Conservation (phyloP, 345 rosid species). For the Eucalyptus guilfoylei region DNA sequence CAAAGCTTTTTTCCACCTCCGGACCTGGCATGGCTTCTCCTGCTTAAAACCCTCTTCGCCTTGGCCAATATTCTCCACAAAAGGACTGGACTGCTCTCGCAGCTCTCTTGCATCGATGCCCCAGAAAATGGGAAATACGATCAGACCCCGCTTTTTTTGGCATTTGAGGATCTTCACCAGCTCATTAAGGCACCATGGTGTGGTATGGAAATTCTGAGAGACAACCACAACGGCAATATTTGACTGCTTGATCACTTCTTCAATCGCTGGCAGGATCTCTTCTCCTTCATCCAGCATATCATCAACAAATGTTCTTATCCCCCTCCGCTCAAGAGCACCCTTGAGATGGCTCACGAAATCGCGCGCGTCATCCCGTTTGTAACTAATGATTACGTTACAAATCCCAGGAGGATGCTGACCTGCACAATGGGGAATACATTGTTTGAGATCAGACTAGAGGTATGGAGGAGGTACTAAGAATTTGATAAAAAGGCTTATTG, state of each 20-base stretch:
- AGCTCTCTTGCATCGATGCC: neutral
- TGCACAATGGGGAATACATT: neutral
- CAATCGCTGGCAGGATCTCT: neutral
- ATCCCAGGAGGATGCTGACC: neutral
- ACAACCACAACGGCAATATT: neutral
- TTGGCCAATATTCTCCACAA: neutral
- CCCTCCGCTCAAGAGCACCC: neutral
- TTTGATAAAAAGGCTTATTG: neutral
- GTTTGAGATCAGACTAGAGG: neutral
- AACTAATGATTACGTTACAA: neutral
- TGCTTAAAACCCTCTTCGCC: neutral
- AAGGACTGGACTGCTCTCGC: neutral
- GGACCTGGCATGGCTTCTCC: neutral
- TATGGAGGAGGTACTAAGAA: neutral
- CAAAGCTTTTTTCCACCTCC: neutral
- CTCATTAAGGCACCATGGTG: neutral
- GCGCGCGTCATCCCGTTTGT: fast-evolving
- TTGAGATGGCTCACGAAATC: neutral
- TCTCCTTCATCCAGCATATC: neutral
- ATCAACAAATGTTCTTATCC: fast-evolving
- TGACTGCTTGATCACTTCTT: neutral
- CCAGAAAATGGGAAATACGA: neutral
- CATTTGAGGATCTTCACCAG: neutral
- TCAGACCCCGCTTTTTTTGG: neutral
- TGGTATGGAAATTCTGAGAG: neutral